Evolutionary conservation across 345 rosid species (phyloP).

Genomic region (Linum trigynum): DNA sequence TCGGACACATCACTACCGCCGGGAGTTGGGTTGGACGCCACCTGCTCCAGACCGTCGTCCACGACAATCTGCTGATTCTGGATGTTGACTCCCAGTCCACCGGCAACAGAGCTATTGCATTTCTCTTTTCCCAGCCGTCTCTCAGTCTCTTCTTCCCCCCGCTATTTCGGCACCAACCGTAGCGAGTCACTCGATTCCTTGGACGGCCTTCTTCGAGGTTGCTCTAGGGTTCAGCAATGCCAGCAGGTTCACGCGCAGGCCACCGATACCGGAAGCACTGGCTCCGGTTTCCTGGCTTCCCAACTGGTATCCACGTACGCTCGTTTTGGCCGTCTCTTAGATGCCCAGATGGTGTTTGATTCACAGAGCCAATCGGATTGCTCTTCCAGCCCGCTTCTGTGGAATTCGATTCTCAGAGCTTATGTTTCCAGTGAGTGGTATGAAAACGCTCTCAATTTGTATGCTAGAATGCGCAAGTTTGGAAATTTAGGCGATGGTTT

Average conservation of each 20-base stretch:
- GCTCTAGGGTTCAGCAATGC: constrained; percentile 27
- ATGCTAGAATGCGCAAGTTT: constrained; percentile 35
- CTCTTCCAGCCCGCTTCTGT: constrained; percentile 33
- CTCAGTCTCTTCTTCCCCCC: not conserved
- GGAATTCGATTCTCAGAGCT: constrained; percentile 53
- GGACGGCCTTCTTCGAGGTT: constrained; percentile 30
- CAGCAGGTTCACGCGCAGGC: constrained; percentile 36
- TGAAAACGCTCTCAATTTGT: constrained; percentile 36
- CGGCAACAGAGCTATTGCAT: too few species aligned
- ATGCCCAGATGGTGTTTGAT: constrained; percentile 6
- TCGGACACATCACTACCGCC: too few species aligned
- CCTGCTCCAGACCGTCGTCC: too few species aligned
- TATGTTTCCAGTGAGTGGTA: constrained; percentile 35
- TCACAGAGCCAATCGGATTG: constrained; percentile 32
- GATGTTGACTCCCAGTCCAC: too few species aligned
- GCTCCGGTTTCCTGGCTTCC: constrained; percentile 49
- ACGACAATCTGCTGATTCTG: too few species aligned
- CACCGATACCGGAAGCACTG: constrained; percentile 21
- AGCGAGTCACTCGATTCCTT: constrained; percentile 25
- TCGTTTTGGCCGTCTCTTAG: constrained; percentile 29
- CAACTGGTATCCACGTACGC: constrained; percentile 40
- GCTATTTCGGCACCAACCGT: constrained; percentile 9
- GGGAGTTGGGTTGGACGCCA: too few species aligned
- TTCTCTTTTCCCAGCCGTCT: not conserved
- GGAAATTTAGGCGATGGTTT: constrained; percentile 51